phyloP scores from a whole-genome alignment of 768 basidiomycete species.

The Pleurotus djamor region DNA sequence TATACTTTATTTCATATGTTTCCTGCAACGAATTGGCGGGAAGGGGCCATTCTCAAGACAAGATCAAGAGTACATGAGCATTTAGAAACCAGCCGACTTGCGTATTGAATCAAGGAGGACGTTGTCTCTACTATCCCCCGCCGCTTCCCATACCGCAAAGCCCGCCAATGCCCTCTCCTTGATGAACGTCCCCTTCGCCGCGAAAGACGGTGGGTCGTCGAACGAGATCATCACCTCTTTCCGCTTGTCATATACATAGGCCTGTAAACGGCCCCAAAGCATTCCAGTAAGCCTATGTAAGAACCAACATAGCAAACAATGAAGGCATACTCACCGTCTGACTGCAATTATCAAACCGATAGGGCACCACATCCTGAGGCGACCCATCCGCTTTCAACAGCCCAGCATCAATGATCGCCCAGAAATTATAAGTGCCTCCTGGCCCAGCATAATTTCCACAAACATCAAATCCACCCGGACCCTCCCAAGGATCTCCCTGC shows the following conservation, averaged over 20 bases:
- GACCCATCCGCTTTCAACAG: constrained; percentile 48
- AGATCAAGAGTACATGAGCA: no score
- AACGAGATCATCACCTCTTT: constrained; percentile 62
- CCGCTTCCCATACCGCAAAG: constrained; percentile 67
- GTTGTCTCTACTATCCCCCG: constrained; percentile 51
- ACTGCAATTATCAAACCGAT: constrained; percentile 63
- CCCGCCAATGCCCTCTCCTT: constrained; percentile 49
- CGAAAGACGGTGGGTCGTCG: constrained; percentile 62
- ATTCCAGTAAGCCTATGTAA: not conserved
- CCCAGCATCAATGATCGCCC: constrained; percentile 52
- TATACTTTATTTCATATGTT: no score
- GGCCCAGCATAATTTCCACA: constrained; percentile 42
- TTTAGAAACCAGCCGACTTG: constrained; percentile 28
- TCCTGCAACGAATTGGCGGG: no score
- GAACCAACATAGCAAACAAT: not conserved
- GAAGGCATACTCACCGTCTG: constrained; percentile 56
- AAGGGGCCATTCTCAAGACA: no score
- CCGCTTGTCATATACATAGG: constrained; percentile 60
- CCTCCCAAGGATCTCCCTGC: constrained; percentile 49
- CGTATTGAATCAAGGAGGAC: constrained; percentile 57
- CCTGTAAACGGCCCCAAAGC: constrained; percentile 33
- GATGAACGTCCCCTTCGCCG: constrained; percentile 64
- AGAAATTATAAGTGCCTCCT: constrained; percentile 58
- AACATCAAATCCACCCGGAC: constrained; percentile 34
- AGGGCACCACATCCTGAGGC: constrained; percentile 47